Evolutionary conservation across 2,329 filamentous ascomycete genomes (phyloP).

Genomic region (Xylaria sp.): DNA sequence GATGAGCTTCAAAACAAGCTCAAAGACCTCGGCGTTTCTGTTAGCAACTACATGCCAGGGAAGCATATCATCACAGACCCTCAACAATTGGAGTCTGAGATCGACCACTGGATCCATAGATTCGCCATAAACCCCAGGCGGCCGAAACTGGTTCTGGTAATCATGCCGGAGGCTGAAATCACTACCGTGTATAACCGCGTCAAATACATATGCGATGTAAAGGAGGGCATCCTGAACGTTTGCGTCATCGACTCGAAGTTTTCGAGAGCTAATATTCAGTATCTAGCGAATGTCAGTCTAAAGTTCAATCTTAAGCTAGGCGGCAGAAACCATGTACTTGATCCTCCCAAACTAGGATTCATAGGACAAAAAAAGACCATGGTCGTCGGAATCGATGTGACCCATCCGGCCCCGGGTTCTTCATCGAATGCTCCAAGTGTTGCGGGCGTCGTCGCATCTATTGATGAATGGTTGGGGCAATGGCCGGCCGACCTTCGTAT

Average conservation of each 20-base stretch:
- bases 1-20: conserved; percentile 20
- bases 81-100: conserved; percentile 8
- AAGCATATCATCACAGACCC: conserved; percentile 9
- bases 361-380: conserved; percentile 75
- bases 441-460: conserved; percentile 81
- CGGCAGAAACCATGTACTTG: conserved; percentile 16
- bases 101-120: conserved; percentile 4
- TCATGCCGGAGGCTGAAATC: conserved; percentile 15
- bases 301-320: conserved; percentile 30
- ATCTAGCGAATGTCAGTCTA: conserved; percentile 20
- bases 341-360: conserved; percentile 17
- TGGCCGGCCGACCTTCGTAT: conserved; percentile 79
- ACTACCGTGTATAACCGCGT: conserved; percentile 15
- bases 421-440: conserved; percentile 50
- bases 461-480: conserved; percentile 76
- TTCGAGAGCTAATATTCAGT: conserved; percentile 8
- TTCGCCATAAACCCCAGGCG: background rate
- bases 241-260: conserved; percentile 26
- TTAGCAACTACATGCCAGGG: conserved; percentile 13
- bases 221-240: background rate
- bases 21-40: conserved; percentile 10
- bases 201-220: conserved; percentile 13
- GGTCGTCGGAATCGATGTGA: conserved; percentile 88
- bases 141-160: conserved; percentile 21
- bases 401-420: conserved; percentile 83